Conservation (phyloP, 1,284 basidiomycete species). For the Mycosarcoma maydis region DNA sequence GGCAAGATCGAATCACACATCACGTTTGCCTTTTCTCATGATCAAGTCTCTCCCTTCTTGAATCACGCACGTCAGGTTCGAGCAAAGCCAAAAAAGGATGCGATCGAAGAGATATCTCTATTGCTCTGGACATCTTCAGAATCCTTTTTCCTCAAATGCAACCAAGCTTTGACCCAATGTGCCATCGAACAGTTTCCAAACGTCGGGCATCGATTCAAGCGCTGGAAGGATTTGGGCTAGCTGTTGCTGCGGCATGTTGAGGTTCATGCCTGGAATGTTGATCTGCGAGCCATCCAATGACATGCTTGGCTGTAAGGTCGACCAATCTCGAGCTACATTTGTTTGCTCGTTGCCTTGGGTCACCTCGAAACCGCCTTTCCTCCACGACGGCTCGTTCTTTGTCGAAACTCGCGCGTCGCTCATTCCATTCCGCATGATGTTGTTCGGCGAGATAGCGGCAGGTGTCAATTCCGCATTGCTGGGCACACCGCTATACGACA, state of each 20-base stretch:
- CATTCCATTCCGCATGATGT: neutral
- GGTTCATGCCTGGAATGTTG: conserved; percentile 32
- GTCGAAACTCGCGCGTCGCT: conserved; percentile 7
- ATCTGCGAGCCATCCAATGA: conserved; percentile 5
- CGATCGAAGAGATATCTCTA: too few species aligned
- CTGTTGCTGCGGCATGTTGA: conserved; percentile 47
- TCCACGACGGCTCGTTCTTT: conserved; percentile 4
- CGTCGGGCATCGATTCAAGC: conserved; percentile 50
- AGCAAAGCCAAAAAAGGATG: too few species aligned
- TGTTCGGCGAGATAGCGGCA: conserved; percentile 3
- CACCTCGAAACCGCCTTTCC: neutral
- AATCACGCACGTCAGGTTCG: too few species aligned
- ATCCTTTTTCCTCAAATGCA: conserved; percentile 42
- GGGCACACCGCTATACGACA: conserved; percentile 23
- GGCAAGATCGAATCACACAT: too few species aligned
- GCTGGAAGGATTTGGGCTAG: conserved; percentile 40
- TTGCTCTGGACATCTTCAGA: conserved; percentile 9
- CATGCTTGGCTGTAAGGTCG: conserved; percentile 3
- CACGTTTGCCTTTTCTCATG: too few species aligned
- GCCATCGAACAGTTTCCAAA: conserved; percentile 54
- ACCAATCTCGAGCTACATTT: conserved; percentile 3
- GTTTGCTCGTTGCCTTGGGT: conserved; percentile 14
- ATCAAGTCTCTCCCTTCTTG: too few species aligned
- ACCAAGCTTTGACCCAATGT: conserved; percentile 47
- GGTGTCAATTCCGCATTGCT: neutral